Percentiles rank a stretch among this genome's conserved stretches.
phyloP scores from a whole-genome alignment of 2,329 filamentous ascomycete species.

The Ophiocordyceps sinensis region DNA sequence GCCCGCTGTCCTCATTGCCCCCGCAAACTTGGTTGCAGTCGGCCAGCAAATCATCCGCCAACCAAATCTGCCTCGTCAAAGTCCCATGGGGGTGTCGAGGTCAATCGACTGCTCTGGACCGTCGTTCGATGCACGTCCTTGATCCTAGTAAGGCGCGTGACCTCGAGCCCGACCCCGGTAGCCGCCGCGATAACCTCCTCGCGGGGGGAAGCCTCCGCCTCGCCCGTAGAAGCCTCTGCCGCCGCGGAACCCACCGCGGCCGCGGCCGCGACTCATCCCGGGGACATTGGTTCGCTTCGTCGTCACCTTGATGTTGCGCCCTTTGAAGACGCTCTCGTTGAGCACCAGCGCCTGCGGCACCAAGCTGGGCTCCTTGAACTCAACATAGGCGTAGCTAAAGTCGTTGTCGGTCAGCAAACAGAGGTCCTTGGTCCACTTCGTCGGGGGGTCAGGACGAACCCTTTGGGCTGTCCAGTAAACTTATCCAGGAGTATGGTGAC shows the following conservation, averaged over 20 bases:
- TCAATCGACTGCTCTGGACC: neutral
- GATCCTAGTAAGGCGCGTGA: constrained; percentile 47
- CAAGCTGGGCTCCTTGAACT: constrained; percentile 87
- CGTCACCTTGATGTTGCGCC: constrained; percentile 83
- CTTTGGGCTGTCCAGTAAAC: constrained; percentile 98
- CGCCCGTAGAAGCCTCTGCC: constrained; percentile 38
- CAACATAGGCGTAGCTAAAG: constrained; percentile 88
- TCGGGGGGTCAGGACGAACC: constrained; percentile 34
- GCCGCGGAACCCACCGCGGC: constrained; percentile 38
- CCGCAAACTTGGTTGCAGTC: too few species aligned
- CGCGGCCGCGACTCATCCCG: constrained; percentile 75
- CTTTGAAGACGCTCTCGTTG: constrained; percentile 93
- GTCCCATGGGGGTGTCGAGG: neutral
- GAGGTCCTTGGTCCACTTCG: too few species aligned
- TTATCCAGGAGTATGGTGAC: constrained; percentile 97
- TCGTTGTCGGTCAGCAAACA: neutral
- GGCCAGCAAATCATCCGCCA: neutral
- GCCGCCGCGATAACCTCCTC: constrained; percentile 51
- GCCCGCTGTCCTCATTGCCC: too few species aligned
- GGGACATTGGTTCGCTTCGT: constrained; percentile 96
- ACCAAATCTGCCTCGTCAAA: neutral
- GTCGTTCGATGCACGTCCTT: constrained; percentile 12
- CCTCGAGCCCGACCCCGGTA: constrained; percentile 53
- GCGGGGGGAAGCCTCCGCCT: constrained; percentile 26
- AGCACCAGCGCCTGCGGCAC: constrained; percentile 88